phyloP scores from a whole-genome alignment of 2,329 filamentous ascomycete genomes.

The Sarocladium brachiariae region DNA sequence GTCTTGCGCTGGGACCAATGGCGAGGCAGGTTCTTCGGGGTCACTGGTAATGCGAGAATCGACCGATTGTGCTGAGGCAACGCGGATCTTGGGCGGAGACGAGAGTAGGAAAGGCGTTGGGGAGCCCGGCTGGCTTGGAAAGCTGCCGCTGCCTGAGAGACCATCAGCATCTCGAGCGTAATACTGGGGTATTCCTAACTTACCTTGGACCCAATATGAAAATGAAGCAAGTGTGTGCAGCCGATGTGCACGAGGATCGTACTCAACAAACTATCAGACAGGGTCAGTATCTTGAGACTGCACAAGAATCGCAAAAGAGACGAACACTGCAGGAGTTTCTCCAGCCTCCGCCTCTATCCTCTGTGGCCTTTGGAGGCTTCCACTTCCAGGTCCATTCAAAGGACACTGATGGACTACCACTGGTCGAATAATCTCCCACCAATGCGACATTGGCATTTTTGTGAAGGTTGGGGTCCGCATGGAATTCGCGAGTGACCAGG shows the following conservation, averaged over 20 bases:
- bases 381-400: slow-evolving; percentile 98
- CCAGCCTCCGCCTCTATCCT: slow-evolving; percentile 88
- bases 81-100: slow-evolving; percentile 68
- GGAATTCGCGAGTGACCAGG: slow-evolving; percentile 88
- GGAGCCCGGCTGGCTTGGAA: slow-evolving; percentile 53
- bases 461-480: slow-evolving; percentile 93
- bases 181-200: slow-evolving; percentile 18
- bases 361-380: slow-evolving; percentile 75
- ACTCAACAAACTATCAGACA: slow-evolving; percentile 75
- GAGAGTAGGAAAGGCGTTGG: slow-evolving; percentile 66
- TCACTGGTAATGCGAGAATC: slow-evolving; percentile 72
- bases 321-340: slow-evolving; percentile 85
- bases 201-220: slow-evolving; percentile 90
- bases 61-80: slow-evolving; percentile 81
- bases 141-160: slow-evolving; percentile 11
- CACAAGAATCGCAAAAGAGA: slow-evolving; percentile 13
- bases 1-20: slow-evolving; percentile 35
- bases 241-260: slow-evolving; percentile 86
- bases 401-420: slow-evolving; percentile 73
- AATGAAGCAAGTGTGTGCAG: slow-evolving; percentile 86
- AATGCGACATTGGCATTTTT: slow-evolving; percentile 95
- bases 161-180: background rate
- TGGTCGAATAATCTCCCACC: slow-evolving; percentile 85
- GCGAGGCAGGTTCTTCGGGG: slow-evolving; percentile 59
- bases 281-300: slow-evolving; percentile 10